Conservation (phyloP, 2,329 filamentous ascomycete genomes). For the Talaromyces sp. region DNA sequence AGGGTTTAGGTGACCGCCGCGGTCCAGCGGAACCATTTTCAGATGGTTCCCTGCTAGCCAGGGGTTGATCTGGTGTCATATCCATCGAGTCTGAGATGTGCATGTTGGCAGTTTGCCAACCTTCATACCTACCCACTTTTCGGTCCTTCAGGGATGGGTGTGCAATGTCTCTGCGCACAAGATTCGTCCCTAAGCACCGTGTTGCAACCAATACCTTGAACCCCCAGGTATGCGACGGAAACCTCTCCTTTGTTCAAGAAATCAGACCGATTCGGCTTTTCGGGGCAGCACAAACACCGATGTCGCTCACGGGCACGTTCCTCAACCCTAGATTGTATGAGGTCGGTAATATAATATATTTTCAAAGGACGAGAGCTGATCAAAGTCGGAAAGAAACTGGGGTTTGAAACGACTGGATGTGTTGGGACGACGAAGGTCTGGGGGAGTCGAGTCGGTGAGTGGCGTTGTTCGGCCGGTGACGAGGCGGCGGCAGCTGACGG, state of each 20-base stretch:
- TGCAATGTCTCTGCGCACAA: not conserved
- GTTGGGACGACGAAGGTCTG: not conserved
- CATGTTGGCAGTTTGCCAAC: slow-evolving; percentile 16
- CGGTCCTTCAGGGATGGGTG: not conserved
- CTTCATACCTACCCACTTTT: slow-evolving; percentile 11
- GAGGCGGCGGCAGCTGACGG: not conserved
- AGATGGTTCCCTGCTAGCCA: slow-evolving; percentile 15
- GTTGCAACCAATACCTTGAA: not conserved
- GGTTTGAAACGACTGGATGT: not conserved
- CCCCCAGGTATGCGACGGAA: not conserved
- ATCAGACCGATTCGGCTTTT: not conserved
- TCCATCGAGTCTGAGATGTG: slow-evolving; percentile 14
- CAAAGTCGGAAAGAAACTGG: not conserved
- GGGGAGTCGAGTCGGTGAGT: not conserved
- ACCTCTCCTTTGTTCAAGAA: not conserved
- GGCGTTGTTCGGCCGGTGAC: not conserved
- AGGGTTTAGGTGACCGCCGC: slow-evolving; percentile 30
- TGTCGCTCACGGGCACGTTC: not conserved
- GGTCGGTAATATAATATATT: not conserved
- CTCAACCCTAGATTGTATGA: not conserved
- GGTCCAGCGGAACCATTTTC: slow-evolving; percentile 16
- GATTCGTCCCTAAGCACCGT: not conserved
- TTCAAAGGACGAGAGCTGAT: not conserved
- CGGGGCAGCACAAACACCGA: not conserved
- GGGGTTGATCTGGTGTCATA: slow-evolving; percentile 16